Evolutionary conservation across 1,284 basidiomycete genomes (phyloP).

Genomic region (Polyporus tsugae): DNA sequence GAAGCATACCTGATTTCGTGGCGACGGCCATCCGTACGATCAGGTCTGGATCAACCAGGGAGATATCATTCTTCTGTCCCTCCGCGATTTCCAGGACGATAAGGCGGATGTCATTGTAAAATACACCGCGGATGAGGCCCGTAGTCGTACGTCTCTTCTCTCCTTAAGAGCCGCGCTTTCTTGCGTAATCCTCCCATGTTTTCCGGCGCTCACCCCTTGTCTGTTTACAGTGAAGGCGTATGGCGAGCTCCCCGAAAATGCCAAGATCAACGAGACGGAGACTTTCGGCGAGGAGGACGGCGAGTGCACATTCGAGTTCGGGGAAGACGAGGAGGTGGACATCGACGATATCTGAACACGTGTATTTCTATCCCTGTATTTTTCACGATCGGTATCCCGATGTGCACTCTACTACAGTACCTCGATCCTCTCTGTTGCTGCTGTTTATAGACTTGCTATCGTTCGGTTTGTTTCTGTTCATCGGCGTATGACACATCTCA

Average conservation of each 20-base stretch:
- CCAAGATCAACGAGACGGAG: conserved; percentile 99
- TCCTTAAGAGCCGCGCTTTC: not conserved
- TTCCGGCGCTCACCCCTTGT: conserved; percentile 13
- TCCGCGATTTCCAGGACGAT: conserved; percentile 99
- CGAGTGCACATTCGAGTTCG: conserved; percentile 90
- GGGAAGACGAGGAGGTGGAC: conserved; percentile 85
- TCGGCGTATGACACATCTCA: conserved; percentile 19
- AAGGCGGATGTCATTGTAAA: conserved; percentile 99
- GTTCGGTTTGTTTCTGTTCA: conserved; percentile 23
- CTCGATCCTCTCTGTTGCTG: conserved; percentile 10
- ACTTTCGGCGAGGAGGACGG: conserved; percentile 92
- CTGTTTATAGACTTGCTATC: conserved; percentile 13
- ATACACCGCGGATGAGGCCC: conserved; percentile 95
- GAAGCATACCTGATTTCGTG: conserved; percentile 5
- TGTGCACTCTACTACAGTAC: conserved; percentile 28
- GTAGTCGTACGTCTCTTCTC: conserved; percentile 65
- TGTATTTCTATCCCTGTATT: conserved; percentile 40
- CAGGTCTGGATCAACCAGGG: conserved; percentile 99
- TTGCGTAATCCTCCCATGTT: not conserved
- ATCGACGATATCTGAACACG: conserved; percentile 76
- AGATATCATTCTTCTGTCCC: conserved; percentile 95
- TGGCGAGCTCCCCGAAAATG: conserved; percentile 96
- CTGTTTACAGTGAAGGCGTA: conserved; percentile 85
- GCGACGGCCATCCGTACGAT: not conserved
- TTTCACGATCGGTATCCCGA: conserved; percentile 19